Percentiles rank a stretch among this genome's conserved stretches.
phyloP scores from a whole-genome alignment of 257 asterid species.

The Petrea volubilis region DNA sequence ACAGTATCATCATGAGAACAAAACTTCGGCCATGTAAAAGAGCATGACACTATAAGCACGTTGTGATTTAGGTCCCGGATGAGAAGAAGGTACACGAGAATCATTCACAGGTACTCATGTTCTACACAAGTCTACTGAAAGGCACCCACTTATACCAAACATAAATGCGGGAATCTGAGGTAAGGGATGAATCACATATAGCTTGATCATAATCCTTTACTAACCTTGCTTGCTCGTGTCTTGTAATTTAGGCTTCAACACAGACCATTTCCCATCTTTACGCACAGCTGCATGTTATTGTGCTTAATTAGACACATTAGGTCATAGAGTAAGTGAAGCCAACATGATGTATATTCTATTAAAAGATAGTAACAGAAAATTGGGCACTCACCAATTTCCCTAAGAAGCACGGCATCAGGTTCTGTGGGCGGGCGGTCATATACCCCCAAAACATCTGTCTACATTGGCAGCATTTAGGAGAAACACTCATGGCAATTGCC shows the following conservation, averaged over 20 bases:
- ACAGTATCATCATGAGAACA: not conserved
- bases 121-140: not conserved
- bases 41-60: not conserved
- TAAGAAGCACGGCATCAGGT: conserved; percentile 72
- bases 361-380: not conserved
- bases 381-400: conserved; percentile 72
- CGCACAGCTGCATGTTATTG: conserved; percentile 57
- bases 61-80: not conserved
- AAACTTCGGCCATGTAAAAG: not conserved
- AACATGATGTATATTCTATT: conserved; percentile 2
- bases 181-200: not conserved
- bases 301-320: conserved; percentile 15
- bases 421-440: conserved; percentile 92
- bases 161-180: not conserved
- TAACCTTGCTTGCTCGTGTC: conserved; percentile 56
- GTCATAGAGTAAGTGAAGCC: not conserved
- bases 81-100: not conserved
- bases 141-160: not conserved
- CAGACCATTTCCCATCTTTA: conserved; percentile 95
- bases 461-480: conserved; percentile 45
- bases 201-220: conserved; percentile 13
- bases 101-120: not conserved
- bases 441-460: conserved; percentile 95
- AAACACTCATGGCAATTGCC: conserved; percentile 14
- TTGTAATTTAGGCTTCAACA: conserved; percentile 58